Evolutionary conservation across 140 eudicot genomes (phyloP), one percentile per base, ranked within the genome.

Genomic region (Erigeron philadelphicus): DNA sequence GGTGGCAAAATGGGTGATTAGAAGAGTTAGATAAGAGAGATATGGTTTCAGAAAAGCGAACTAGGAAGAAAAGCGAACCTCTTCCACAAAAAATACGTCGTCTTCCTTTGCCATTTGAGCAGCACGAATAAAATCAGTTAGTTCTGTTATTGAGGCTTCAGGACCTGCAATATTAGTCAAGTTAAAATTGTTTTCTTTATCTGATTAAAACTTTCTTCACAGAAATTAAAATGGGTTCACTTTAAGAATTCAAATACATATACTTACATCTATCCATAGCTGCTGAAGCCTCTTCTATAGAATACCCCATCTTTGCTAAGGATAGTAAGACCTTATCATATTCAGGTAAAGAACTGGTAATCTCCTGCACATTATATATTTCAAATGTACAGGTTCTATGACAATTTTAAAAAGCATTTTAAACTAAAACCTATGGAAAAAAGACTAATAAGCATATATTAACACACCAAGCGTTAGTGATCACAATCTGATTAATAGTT

Each of bases 261-360:
- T 49, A 78, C 87, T 7, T 56, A 89, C 97, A 84, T 88, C 90
- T 84, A 21, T 84, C 87, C 76, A 85, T 67, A 1, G 97, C 97
- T 77, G 78, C 58, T 54, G 74, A 64, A 63, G 88, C 87, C 77
- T 85, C 95, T 74, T 87, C 95, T 19, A 74, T 65, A 17, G 84
- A 35, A 59, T 75, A 90, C 59, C 90, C 94, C 97, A 90, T 90
- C 16, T 72, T 76, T 41, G 75, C 71, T 75, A 90, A 77, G 59
- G 60, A 4, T 44, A 72, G 70, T 48, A 84, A 54, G 15, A 43
- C 75, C 64, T 71, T 15, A n/a, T 85, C 86, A 53, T 64, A 74
- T 47, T 62, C 75, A 55, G 86, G 61, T 31, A 72, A 19, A 25
- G 72, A 66, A 71, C 10, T 44, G 44, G 43, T 42, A 71, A 66